Evolutionary conservation across 73 alveolate genomes (phyloP).

Genomic region (Tetrahymena borealis): DNA sequence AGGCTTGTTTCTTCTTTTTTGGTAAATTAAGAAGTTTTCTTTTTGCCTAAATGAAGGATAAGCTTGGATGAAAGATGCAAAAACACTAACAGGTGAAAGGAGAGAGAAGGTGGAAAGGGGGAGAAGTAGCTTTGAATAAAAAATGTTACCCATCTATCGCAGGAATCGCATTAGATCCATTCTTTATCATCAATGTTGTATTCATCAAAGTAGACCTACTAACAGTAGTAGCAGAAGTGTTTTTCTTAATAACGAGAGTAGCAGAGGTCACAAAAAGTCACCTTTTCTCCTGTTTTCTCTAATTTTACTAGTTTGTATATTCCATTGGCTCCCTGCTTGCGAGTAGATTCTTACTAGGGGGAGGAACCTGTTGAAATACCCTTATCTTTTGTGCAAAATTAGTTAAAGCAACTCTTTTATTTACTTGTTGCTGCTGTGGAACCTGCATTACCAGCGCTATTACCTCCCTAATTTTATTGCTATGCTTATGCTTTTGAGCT

Average conservation of each 20-base stretch:
- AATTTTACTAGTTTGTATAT: not conserved
- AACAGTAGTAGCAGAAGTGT: not conserved
- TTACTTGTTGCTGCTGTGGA: not conserved
- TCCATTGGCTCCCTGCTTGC: not conserved
- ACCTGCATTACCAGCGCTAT: not conserved
- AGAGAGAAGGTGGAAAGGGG: not conserved
- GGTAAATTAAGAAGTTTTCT: not conserved
- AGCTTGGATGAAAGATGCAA: not conserved
- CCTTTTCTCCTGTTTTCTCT: not conserved
- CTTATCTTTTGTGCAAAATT: not conserved
- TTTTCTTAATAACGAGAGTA: not conserved
- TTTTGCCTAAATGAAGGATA: not conserved
- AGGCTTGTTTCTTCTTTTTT: not conserved
- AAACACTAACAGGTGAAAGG: not conserved
- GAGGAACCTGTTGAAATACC: not conserved
- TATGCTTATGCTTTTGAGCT: not conserved
- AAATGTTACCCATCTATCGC: not conserved
- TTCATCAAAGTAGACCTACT: not conserved
- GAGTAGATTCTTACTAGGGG: not conserved
- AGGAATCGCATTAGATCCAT: not conserved
- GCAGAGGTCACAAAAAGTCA: not conserved
- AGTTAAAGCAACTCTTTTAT: not conserved
- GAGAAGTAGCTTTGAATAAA: not conserved
- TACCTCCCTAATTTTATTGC: not conserved
- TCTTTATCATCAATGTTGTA: not conserved